phyloP scores from a whole-genome alignment of 2,329 filamentous ascomycete species.

The Diaporthe capsici region DNA sequence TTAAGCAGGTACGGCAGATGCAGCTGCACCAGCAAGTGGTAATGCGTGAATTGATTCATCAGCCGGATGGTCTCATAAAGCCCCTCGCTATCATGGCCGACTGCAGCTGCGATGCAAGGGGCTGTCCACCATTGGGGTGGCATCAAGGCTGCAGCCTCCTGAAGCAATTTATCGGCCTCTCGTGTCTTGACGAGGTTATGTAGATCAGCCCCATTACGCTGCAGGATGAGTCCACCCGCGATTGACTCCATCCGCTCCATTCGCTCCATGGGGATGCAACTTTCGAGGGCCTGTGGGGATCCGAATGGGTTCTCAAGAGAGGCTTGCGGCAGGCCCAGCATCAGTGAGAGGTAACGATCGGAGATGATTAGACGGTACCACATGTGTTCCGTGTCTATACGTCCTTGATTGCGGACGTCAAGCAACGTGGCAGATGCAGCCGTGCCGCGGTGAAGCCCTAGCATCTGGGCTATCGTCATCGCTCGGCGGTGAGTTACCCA shows the following conservation, averaged over 20 bases:
- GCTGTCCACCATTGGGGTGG: conserved; percentile 59
- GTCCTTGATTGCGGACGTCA: conserved; percentile 45
- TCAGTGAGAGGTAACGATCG: conserved; percentile 63
- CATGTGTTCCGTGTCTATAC: conserved; percentile 54
- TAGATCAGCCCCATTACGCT: conserved; percentile 51
- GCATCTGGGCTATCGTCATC: conserved; percentile 50
- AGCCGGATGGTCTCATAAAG: conserved; percentile 54
- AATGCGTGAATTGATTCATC: conserved; percentile 58
- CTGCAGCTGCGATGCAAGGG: conserved; percentile 43
- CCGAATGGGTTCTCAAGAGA: conserved; percentile 49
- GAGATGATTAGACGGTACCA: conserved; percentile 62
- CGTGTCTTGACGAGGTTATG: conserved; percentile 48
- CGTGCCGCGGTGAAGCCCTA: conserved; percentile 39
- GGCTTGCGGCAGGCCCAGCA: conserved; percentile 62
- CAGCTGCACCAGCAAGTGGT: conserved; percentile 58
- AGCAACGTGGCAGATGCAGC: conserved; percentile 46
- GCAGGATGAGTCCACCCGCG: conserved; percentile 54
- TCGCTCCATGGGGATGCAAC: conserved; percentile 49
- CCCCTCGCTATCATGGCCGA: conserved; percentile 42
- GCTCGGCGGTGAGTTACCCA: conserved; percentile 62
- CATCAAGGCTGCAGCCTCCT: conserved; percentile 53
- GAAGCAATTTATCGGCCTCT: conserved; percentile 56
- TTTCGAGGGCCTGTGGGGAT: conserved; percentile 47
- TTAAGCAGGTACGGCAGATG: conserved; percentile 62
- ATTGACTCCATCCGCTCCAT: conserved; percentile 54